Base-by-base conservation (phyloP, 2,329 filamentous ascomycete species). In the Exophiala sideris region DNA sequence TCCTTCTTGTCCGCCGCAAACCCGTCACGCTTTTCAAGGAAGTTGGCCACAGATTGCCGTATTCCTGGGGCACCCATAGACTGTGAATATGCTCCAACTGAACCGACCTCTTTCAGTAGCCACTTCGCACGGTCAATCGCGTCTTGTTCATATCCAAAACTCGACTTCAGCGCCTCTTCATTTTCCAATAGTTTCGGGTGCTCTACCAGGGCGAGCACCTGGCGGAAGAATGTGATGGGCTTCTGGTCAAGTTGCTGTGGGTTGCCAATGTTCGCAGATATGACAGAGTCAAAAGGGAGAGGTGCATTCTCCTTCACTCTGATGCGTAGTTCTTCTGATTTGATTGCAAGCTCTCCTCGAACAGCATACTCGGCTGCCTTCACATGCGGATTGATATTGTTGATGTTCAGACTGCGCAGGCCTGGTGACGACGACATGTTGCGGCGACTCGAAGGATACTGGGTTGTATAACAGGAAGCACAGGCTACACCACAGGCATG, bases 231-330 rank as follows among this genome's bases (percentile, higher is more conserved):
- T 64, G 94, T 99, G 67, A 99, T 92, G 67, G 94, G 94, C 53
- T 97, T 95, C 81, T 99, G 94, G 76, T 96, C 94, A 60, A 99
- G 84, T 76, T 99, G 94, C 75, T 99, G 94, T 3, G 94, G 94
- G 78, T 99, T 99, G 69, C 94, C 94, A 68, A 99, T 99, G 77
- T 99, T 99, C 74, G 94, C 94, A 60, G 89, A 91, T 76, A 99
- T 92, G 73, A 99, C 86, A 56, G 90, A 82, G 66, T 89, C 80
- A 73, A 99, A 99, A 45, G 94, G 92, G 47, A 97, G 79, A 67
- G 71, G 70, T 2, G 56, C 59, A 71, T 75, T 79, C 47, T 80
- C 77, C 55, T 71, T 72, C 58, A 96, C 78, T 66, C 82, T 79
- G 50, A 86, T 86, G 57, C 92, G 87, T 76, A 92, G 96, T 73